Percentiles rank a stretch among this genome's conserved stretches.
Evolutionary conservation across 148 eudicot species (phyloP).

Genomic region (Suaeda aralocaspica): DNA sequence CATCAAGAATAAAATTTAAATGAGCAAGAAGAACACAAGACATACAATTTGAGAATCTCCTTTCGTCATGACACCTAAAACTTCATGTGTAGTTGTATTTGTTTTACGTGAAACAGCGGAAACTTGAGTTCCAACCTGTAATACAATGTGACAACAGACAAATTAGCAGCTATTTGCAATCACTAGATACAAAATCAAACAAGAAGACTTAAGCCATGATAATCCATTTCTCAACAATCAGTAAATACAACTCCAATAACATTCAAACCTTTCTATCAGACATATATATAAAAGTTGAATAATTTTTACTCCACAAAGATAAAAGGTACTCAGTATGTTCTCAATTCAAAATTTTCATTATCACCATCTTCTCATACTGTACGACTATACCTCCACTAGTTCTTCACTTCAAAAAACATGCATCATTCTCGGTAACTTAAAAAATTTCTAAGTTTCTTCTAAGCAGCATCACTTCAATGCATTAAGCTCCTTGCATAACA

Average conservation of each 20-base stretch:
- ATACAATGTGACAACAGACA: constrained; percentile 10
- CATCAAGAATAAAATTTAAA: neutral
- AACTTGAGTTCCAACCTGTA: constrained; percentile 92
- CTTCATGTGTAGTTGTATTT: constrained; percentile 92
- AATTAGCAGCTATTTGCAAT: neutral
- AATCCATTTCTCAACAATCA: neutral
- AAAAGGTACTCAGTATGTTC: neutral
- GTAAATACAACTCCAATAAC: neutral
- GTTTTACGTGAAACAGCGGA: constrained; percentile 95
- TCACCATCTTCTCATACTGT: neutral
- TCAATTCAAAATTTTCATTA: neutral
- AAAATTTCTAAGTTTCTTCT: neutral
- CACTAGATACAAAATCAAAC: neutral
- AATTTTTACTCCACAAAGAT: neutral
- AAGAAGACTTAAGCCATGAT: neutral
- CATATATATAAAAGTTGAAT: neutral
- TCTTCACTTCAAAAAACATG: neutral
- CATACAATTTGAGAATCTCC: constrained; percentile 89
- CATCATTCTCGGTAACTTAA: no score
- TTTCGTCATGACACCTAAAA: constrained; percentile 84
- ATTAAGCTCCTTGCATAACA: neutral
- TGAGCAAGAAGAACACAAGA: constrained; percentile 10
- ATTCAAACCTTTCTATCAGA: neutral
- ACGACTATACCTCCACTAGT: neutral
- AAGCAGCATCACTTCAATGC: constrained; percentile 4